Base-by-base conservation (phyloP, 2,329 filamentous ascomycete genomes). In the Colletotrichum euphorbiae region DNA sequence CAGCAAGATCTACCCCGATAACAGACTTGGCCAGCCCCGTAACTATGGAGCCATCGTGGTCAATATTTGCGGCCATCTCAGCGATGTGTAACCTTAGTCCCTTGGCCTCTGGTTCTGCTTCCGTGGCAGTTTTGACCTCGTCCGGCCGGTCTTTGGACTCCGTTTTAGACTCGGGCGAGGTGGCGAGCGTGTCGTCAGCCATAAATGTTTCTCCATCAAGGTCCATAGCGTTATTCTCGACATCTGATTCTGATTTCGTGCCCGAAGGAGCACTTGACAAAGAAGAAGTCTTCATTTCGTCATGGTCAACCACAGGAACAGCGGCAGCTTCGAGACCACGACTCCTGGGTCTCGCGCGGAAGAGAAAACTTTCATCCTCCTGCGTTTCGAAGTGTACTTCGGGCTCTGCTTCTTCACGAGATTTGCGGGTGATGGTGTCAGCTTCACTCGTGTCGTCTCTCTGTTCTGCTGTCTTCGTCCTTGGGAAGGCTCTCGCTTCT, bases 291-390 rank as follows among this genome's bases (percentile, higher is more conserved):
- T 40, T 3, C 12, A 21, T 36, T 21, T 54, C 12, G 24, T 38
- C 51, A 33, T 11, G 19, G 17, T 33, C 19, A 19, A 17, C 31
- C 9, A 31, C 31, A 8, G 7, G 17, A 31, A 40, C 38, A 5
- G n/a, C 24, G 17, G 43, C 17, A 19, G 24, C 42, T 21, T 57
- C 38, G 17, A 36, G 15, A 4, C 8, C 33, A 43, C 45, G 62
- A 13, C 43, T 24, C 13, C 48, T 40, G 9, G 46, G 43, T 6
- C 67, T 72, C 46, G 73, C 73, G 21, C 73, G 77, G 67, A 77
- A 80, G 17, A 71, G 70, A 56, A 79, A 79, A 62, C 76, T 80
- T 12, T 73, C 71, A 45, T 80, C 77, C 67, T 74, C 71, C 48
- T 80, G 77, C 9, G 73, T 78, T 57, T 74, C 51, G 2, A 71